Evolutionary conservation across 2,329 filamentous ascomycete genomes (phyloP).

Genomic region (Tolypocladium capitatum): DNA sequence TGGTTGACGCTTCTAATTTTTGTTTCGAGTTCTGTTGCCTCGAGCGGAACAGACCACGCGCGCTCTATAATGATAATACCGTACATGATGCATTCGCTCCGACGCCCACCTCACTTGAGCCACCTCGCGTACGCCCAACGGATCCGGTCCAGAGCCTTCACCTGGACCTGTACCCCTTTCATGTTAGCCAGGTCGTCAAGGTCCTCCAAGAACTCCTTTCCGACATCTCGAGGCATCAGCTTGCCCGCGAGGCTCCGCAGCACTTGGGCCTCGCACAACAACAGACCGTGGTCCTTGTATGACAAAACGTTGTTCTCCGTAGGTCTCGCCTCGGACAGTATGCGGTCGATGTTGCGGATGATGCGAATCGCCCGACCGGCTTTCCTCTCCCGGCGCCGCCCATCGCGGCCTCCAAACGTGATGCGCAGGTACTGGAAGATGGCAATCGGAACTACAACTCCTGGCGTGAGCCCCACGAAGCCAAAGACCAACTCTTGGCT

Average conservation of each 20-base stretch:
- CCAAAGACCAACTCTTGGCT: slow-evolving; percentile 96
- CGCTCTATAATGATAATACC: too few species aligned
- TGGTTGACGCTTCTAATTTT: background rate
- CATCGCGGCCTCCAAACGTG: slow-evolving; percentile 56
- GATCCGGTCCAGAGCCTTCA: slow-evolving; percentile 68
- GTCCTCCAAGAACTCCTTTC: slow-evolving; percentile 80
- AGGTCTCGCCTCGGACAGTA: slow-evolving; percentile 54
- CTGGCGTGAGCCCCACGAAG: slow-evolving; percentile 89
- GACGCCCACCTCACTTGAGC: slow-evolving; percentile 27
- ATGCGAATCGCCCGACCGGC: slow-evolving; percentile 62
- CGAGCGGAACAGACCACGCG: too few species aligned
- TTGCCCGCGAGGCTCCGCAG: slow-evolving; percentile 48
- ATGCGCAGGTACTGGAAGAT: slow-evolving; percentile 57
- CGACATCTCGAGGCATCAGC: slow-evolving; percentile 60
- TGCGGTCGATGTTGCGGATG: slow-evolving; percentile 77
- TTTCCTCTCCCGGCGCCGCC: slow-evolving; percentile 49
- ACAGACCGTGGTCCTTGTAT: slow-evolving; percentile 83
- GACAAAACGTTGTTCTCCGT: slow-evolving; percentile 62
- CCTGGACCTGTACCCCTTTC: slow-evolving; percentile 64
- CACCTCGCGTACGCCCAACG: slow-evolving; percentile 83
- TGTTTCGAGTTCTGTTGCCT: background rate
- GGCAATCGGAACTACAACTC: slow-evolving; percentile 75
- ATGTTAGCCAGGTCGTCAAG: slow-evolving; percentile 76
- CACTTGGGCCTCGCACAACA: slow-evolving; percentile 82
- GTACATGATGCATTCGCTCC: background rate